Evolutionary conservation across 78 protist species (phyloP), one percentile per base, ranked within the genome.

Genomic region (Dictyostelium purpureum): DNA sequence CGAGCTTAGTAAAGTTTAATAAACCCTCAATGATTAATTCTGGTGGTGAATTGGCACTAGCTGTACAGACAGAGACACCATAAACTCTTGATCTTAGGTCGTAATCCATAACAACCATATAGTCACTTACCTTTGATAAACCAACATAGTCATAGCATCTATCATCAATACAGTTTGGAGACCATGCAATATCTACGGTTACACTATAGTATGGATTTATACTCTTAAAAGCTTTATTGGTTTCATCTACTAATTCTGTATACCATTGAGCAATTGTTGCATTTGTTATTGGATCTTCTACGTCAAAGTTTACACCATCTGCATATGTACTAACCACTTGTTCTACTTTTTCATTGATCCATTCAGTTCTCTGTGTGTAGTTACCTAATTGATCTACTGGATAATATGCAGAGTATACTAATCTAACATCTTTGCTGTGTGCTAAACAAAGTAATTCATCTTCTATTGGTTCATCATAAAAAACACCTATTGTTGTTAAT

Each of bases 181-280:
- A 21, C 96, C 96, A 94, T 19, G 95, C 96, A 19, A 94, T 93
- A 43, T 92, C 95, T 2, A 82, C 78, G 1, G 91, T 66, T 7
- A 92, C 26, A n/a, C 82, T 90, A 28, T 81, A 81, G 49, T 75
- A n/a, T 14, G 82, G 89, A 54, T 57, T 69, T 6, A 31, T 24
- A 1, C 43, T 7, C 31, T 92, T 92, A 51, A 92, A 71, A 19
- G 38, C 90, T 7, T 16, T n/a, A n/a, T 21, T 81, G 1, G 90
- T 73, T 0, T 56, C 24, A 0, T 79, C 82, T 19, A 92, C 90
- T 2, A 92, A 59, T 5, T 51, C 45, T 16, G 93, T 92, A 33
- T 52, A 74, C n/a, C 71, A 77, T 26, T 43, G 33, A 0, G 73
- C 31, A 16, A 43, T 21, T 0, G 18, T 43, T 7, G 65, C 37